A percentile compares a stretch with the other conserved stretches of the same genome.
These are phyloP conservation scores for Pseudozyma flocculosa DNA, from an alignment of 1,284 basidiomycete genomes.

Conservation along the genomic window DNA sequence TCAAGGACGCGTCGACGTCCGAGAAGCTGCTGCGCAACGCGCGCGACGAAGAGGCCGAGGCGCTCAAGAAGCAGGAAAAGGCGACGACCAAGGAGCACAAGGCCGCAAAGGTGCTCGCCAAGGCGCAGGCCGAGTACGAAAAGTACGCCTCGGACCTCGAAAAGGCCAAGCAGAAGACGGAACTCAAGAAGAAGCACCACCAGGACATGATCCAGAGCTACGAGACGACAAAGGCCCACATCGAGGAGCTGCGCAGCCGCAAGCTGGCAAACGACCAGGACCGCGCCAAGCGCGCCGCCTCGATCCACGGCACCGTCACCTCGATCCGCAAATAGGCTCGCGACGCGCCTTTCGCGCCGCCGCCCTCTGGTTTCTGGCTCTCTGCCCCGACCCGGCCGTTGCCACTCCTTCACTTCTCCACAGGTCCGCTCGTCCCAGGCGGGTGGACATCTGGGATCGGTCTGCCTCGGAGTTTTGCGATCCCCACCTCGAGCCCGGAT, in stretches of 20 bases:
- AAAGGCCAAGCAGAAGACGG: slow-evolving; percentile 47
- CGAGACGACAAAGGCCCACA: slow-evolving; percentile 38
- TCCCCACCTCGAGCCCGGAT: no score
- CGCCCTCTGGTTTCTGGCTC: no score
- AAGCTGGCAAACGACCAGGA: slow-evolving; percentile 45
- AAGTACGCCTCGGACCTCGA: slow-evolving; percentile 39
- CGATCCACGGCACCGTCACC: slow-evolving; percentile 22
- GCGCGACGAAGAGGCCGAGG: slow-evolving; percentile 42
- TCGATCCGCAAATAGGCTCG: neutral
- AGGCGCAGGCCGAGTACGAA: slow-evolving; percentile 40
- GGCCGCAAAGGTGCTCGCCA: slow-evolving; percentile 42
- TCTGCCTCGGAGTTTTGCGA: no score
- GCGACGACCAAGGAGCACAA: slow-evolving; percentile 46
- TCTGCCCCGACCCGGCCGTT: no score
- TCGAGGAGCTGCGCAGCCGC: slow-evolving; percentile 38
- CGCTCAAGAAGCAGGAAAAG: slow-evolving; percentile 46
- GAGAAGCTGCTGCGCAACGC: slow-evolving; percentile 49
- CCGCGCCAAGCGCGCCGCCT: slow-evolving; percentile 25
- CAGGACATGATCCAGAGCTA: slow-evolving; percentile 28
- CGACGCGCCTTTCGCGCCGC: neutral
- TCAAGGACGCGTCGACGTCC: slow-evolving; percentile 42
- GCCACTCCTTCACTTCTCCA: no score
- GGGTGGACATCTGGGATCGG: no score
- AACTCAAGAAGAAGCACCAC: slow-evolving; percentile 52
- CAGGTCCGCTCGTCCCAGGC: no score